Base-by-base conservation (phyloP, 495 filamentous ascomycete genomes). In the Hypoxylon lienhwacheense region DNA sequence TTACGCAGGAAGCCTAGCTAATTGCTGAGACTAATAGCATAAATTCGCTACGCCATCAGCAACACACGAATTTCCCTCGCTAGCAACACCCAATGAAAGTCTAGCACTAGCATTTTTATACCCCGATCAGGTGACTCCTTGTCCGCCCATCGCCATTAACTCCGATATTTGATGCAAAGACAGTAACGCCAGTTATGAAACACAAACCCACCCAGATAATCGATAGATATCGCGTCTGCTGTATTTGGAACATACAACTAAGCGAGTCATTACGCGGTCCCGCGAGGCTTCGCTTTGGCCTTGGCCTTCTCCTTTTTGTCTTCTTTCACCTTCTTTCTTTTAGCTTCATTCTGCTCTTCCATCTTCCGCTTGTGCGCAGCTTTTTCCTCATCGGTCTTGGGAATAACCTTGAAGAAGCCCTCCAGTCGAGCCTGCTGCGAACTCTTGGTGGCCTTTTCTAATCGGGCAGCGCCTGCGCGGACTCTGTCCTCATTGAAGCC, bases 331-430 rank as follows among this genome's bases (percentile, higher is more conserved):
- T 90, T 92, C 78, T 95, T 95, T 76, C 92, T 96, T 70, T 89
- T 90, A 60, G 88, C 87, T 54, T 87, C 88, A 22, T 86, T 71
- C 73, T 96, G 93, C 73, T 88, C 85, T 37, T 96, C 92, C 24
- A 91, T 83, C 77, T 97, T 98, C 64, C 93, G 80, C 81, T 98
- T 97, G 63, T 95, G 73, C 32, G 55, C 81, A 44, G 83, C 84
- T 61, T 91, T 85, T 73, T 97, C 85, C 45, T 85, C 85, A 8
- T 89, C 86, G 2, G 90, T 90, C 74, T 88, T 91, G 35, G 88
- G 87, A n/a, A 95, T 70, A 8, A 89, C 85, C 72, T 96, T 96
- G 81, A 99, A 99, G 74, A 99, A 99, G 10, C 95, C 92, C 64
- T 96, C 90, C n/a, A 99, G 71, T 20, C 93, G 82, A 3, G 87